phyloP scores from a whole-genome alignment of 1,284 basidiomycete species.

The Athelia sp. region DNA sequence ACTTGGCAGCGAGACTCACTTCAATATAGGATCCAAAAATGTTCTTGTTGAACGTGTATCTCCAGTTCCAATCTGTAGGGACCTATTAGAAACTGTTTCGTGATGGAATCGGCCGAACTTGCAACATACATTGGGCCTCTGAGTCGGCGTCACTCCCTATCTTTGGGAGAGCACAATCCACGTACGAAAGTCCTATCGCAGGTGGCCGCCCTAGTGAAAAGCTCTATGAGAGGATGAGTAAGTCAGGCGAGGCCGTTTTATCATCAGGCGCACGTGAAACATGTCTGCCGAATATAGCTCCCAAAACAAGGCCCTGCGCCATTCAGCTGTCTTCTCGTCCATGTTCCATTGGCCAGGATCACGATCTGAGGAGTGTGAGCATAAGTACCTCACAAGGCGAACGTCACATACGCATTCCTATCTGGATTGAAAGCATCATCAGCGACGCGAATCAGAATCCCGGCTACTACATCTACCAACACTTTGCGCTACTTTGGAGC shows the following conservation, averaged over 20 bases:
- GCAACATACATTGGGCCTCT: too few species aligned
- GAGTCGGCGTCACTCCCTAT: too few species aligned
- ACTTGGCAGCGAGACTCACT: conserved; percentile 42
- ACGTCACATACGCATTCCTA: conserved; percentile 46
- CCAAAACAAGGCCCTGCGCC: too few species aligned
- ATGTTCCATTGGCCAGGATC: too few species aligned
- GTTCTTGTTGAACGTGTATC: conserved; percentile 16
- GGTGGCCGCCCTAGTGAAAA: conserved; percentile 52
- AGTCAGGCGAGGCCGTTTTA: too few species aligned
- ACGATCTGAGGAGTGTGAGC: conserved; percentile 36
- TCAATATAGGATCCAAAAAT: conserved; percentile 39
- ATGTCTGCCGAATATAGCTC: too few species aligned
- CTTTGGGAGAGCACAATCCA: too few species aligned
- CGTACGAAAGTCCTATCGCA: conserved; percentile 46
- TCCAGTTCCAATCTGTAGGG: conserved; percentile 24
- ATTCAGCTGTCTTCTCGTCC: too few species aligned
- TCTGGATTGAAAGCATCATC: conserved; percentile 27
- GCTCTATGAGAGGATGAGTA: conserved; percentile 42
- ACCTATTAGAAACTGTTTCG: too few species aligned
- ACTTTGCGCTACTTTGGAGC: conserved; percentile 51
- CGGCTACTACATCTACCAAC: conserved; percentile 29
- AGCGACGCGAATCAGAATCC: too few species aligned
- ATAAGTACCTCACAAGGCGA: not conserved
- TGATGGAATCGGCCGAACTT: conserved; percentile 43
- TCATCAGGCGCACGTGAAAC: too few species aligned